Evolutionary conservation across 2,329 filamentous ascomycete genomes (phyloP).

Genomic region (Aaosphaeria arxii): DNA sequence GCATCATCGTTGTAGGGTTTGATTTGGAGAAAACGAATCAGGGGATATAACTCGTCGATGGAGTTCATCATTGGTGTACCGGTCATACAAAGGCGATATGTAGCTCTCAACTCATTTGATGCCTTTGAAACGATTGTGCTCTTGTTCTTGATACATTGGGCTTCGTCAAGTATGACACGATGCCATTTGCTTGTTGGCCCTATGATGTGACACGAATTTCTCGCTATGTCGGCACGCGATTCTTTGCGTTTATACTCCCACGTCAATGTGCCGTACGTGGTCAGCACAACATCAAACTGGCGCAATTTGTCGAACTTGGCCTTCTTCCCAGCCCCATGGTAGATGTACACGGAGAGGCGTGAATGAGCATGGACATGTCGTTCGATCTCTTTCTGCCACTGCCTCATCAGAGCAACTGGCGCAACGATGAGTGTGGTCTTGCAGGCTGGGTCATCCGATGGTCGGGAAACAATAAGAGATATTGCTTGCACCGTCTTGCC

Average conservation of each 20-base stretch:
- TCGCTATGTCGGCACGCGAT: conserved; percentile 31
- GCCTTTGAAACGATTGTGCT: conserved; percentile 61
- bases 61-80: conserved; percentile 90
- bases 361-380: conserved; percentile 62
- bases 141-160: conserved; percentile 77
- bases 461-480: conserved; percentile 68
- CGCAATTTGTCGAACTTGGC: conserved; percentile 58
- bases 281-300: conserved; percentile 71
- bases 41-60: conserved; percentile 71
- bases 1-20: conserved; percentile 67
- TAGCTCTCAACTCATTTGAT: conserved; percentile 56
- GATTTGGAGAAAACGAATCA: conserved; percentile 75
- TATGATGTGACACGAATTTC: conserved; percentile 59
- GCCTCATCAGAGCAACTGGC: conserved; percentile 74
- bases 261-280: conserved; percentile 71
- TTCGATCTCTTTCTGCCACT: conserved; percentile 80
- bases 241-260: conserved; percentile 61
- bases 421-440: conserved; percentile 82
- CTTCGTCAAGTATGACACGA: conserved; percentile 72
- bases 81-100: conserved; percentile 70
- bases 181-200: conserved; percentile 44
- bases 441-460: conserved; percentile 54
- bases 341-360: conserved; percentile 63
- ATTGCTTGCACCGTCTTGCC: conserved; percentile 84
- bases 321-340: conserved; percentile 61